Evolutionary conservation across 306 rosid genomes (phyloP), one percentile per base, ranked within the genome.

Genomic region (Elaeagnus macrophylla): DNA sequence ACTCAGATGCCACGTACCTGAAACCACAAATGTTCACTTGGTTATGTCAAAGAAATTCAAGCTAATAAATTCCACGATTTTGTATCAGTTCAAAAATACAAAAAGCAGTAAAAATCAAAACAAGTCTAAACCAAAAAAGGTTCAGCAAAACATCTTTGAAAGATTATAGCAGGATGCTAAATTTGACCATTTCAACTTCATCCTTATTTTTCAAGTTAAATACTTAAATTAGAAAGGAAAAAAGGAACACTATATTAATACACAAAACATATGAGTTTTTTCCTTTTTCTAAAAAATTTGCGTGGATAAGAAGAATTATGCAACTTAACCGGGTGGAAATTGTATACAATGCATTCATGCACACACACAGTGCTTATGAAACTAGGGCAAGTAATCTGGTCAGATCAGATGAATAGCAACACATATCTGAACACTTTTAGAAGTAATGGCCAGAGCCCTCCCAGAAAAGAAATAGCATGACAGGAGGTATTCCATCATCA

Each of bases 1-100:
- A 66, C 69, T 85, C 97, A 18, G 82, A 79, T 42, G 82, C 80
- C 59, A 86, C 85, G 19, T 81, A 89, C 74, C 94, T 89, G 76
- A 38, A 76, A 44, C 48, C 51, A 74, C 41, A 70, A 57, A 16
- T 16, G 44, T 25, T 48, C 51, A 45, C 37, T 38, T 0, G 10
- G 65, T 48, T 17, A 37, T 48, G 62, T 63, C 56, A 71, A 55
- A 44, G 51, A 56, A 20, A 53, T 68, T 60, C 37, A 39, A 57
- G 65, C 59, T 15, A 36, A 51, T 54, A 52, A 65, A 53, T 36
- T 18, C 36, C 40, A 10, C 15, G 38, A 25, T 25, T 15, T 37
- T 45, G 46, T 57, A 15, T 15, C 6, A 9, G 42, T 44, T 15
- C 52, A 62, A 45, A 7, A 20, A 46, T 11, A 15, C 48, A 15